Percentiles rank a stretch among this genome's conserved stretches.
These are phyloP conservation scores for Candida orba DNA, from an alignment of 805 yeast genomes.

Conservation along the genomic window DNA sequence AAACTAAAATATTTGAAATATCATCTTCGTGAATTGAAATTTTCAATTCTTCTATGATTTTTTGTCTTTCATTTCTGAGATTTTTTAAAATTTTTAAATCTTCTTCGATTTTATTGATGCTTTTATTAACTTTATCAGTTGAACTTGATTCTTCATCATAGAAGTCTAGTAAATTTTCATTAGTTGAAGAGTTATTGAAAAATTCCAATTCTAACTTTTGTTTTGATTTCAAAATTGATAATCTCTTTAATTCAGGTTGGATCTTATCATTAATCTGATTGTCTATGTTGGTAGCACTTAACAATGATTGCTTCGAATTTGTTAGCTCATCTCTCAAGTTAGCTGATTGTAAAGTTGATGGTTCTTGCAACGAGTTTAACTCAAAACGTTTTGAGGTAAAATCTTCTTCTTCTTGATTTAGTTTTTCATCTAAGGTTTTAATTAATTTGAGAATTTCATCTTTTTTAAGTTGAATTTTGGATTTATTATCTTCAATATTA, in stretches of 20 bases:
- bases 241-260: constrained; percentile 33
- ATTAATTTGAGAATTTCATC: constrained; percentile 31
- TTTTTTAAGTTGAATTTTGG: constrained; percentile 25
- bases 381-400: constrained; percentile 27
- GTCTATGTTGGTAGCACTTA: constrained; percentile 59
- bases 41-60: constrained; percentile 59
- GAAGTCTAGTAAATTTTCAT: constrained; percentile 57
- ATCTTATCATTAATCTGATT: constrained; percentile 42
- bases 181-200: constrained; percentile 9
- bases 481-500: constrained; percentile 26
- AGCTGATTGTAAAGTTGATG: constrained; percentile 29
- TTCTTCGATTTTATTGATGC: constrained; percentile 47
- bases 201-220: constrained; percentile 22
- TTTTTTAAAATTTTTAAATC: constrained; percentile 52
- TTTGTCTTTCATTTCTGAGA: constrained; percentile 55
- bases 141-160: constrained; percentile 37
- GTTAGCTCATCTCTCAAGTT: constrained; percentile 49
- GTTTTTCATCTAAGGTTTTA: constrained; percentile 28
- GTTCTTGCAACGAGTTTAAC: constrained; percentile 30
- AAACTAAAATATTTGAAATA: constrained; percentile 65
- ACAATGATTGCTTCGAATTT: constrained; percentile 48
- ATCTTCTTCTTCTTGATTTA: constrained; percentile 30
- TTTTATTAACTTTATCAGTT: constrained; percentile 24
- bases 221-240: constrained; percentile 40
- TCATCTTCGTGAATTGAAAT: constrained; percentile 72